Evolutionary conservation across 352 stramenopile genomes (phyloP).

Genomic region (Phytophthora quininea): DNA sequence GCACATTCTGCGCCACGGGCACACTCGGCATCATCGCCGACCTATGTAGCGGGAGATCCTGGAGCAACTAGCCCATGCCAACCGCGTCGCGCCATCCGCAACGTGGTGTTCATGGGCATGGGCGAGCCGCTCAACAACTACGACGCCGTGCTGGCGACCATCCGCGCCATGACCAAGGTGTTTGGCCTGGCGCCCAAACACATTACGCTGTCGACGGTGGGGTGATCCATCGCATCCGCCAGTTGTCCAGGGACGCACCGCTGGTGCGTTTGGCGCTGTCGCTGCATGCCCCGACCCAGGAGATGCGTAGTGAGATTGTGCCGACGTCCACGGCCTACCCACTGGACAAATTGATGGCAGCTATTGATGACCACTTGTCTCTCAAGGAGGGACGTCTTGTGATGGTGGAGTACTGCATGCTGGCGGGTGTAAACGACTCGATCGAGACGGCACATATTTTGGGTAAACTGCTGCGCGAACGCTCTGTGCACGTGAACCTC

Average conservation of each 20-base stretch:
- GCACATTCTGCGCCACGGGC: constrained; percentile 98
- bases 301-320: constrained; percentile 96
- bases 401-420: constrained; percentile 98
- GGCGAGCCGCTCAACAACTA: constrained; percentile 98
- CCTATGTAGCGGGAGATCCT: constrained; percentile 96
- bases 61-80: constrained; percentile 95
- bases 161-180: constrained; percentile 90
- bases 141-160: constrained; percentile 90
- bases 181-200: constrained; percentile 93
- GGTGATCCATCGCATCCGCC: constrained; percentile 94
- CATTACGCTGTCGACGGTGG: constrained; percentile 98
- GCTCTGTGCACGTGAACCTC: constrained; percentile 96
- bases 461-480: constrained; percentile 92
- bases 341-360: constrained; percentile 95
- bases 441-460: constrained; percentile 95
- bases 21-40: constrained; percentile 98
- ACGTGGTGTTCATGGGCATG: constrained; percentile 99
- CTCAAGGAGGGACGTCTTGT: constrained; percentile 82
- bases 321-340: constrained; percentile 95
- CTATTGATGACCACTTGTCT: constrained; percentile 93
- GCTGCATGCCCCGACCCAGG: constrained; percentile 97
- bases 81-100: constrained; percentile 88
- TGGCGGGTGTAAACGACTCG: constrained; percentile 95
- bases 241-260: constrained; percentile 90
- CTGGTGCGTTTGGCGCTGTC: constrained; percentile 96